Evolutionary conservation across 768 basidiomycete species (phyloP).

Genomic region (Trametes villosa): DNA sequence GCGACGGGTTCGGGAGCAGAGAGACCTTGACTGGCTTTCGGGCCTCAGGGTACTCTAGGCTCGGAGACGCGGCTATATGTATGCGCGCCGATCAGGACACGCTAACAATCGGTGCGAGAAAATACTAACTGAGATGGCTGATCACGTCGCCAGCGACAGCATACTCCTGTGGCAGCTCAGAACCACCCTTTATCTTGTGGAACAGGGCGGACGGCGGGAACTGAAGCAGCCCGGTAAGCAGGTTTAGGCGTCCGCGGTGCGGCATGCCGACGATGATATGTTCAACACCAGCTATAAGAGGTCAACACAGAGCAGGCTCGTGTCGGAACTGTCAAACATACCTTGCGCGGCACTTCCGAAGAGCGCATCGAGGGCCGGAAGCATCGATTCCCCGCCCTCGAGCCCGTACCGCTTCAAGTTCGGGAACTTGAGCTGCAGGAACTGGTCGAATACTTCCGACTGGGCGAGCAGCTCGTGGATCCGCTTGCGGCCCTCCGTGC

Average conservation of each 20-base stretch:
- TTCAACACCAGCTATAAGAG: constrained; percentile 57
- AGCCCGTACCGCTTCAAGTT: constrained; percentile 87
- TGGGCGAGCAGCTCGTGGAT: constrained; percentile 71
- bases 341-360: constrained; percentile 69
- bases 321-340: constrained; percentile 31
- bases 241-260: constrained; percentile 84
- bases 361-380: constrained; percentile 81
- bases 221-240: constrained; percentile 77
- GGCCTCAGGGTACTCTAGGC: constrained; percentile 57
- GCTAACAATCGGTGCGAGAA: neutral
- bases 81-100: neutral
- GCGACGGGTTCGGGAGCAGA: constrained; percentile 80
- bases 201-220: constrained; percentile 73
- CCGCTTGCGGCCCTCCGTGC: constrained; percentile 50
- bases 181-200: constrained; percentile 85
- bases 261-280: constrained; percentile 85
- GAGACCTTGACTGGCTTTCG: constrained; percentile 66
- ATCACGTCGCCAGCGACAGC: constrained; percentile 84
- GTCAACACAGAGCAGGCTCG: neutral
- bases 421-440: constrained; percentile 86
- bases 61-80: constrained; percentile 63
- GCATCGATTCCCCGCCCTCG: constrained; percentile 94
- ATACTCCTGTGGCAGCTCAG: constrained; percentile 67
- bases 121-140: constrained; percentile 71
- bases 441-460: constrained; percentile 85